Base-by-base conservation (phyloP, 306 rosid species). In the Vigna reflexopilosa region DNA sequence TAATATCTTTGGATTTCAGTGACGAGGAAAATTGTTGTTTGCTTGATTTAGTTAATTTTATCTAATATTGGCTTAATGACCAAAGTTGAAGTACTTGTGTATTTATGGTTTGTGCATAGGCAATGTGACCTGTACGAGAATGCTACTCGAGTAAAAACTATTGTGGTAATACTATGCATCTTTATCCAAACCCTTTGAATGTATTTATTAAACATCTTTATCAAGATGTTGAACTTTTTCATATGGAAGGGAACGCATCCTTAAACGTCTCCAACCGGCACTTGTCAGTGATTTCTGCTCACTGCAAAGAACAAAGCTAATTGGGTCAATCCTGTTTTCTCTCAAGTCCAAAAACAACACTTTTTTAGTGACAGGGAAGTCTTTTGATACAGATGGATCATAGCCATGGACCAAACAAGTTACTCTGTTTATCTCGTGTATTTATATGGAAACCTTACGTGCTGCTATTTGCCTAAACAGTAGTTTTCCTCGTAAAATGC, bases 21-120 rank as follows among this genome's bases (percentile, higher is more conserved):
- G 40, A 44, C 26, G 73, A 61, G 7, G 44, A 19, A 26, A 80
- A 16, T 15, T 85, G 84, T 81, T 81, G 58, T 79, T 64, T 30
- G n/a, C 68, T 72, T 30, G 14, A 52, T 80, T 68, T 77, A 80
- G 78, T 55, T 83, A 54, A 70, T 76, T 64, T 26, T 83, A 71
- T 67, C 49, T 84, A 32, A 63, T 38, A 50, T 45, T 83, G 81
- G 44, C 63, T 26, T 26, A 24, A 26, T 75, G 84, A 79, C 70
- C 70, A 24, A 24, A 11, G 1, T 74, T 52, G 26, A 40, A 63
- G 66, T 80, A 64, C 24, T 71, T 80, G 67, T 83, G 75, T 82
- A 67, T 86, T 76, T 49, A 70, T 73, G 24, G 66, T 42, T 19
- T 61, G 67, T 72, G 77, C 65, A 13, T 77, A 65, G 62, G 70